Evolutionary conservation across 1,284 basidiomycete species (phyloP).

Genomic region (Leccinum griseonigrum): DNA sequence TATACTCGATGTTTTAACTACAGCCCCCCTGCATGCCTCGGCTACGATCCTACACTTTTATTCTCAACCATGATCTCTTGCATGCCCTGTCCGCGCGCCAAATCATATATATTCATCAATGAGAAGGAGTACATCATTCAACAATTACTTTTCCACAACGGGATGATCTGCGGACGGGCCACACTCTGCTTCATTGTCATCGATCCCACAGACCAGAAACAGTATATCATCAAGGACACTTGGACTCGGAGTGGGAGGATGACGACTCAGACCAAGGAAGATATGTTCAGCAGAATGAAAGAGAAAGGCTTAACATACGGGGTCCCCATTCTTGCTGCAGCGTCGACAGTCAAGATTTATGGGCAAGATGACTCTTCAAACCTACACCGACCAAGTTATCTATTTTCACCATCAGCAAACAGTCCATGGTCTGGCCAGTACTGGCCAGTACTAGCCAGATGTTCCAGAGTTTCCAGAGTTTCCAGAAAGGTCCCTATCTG

Average conservation of each 20-base stretch:
- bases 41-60: background rate
- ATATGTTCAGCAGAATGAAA: background rate
- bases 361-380: background rate
- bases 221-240: background rate
- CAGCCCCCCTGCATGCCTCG: background rate
- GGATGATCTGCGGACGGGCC: too few species aligned
- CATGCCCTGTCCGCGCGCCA: background rate
- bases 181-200: background rate
- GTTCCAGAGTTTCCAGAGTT: too few species aligned
- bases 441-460: too few species aligned
- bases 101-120: background rate
- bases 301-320: background rate
- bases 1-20: background rate
- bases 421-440: too few species aligned
- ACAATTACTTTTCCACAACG: too few species aligned
- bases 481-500: too few species aligned
- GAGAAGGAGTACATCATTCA: too few species aligned
- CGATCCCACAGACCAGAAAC: background rate
- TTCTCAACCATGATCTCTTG: background rate
- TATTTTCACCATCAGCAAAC: background rate
- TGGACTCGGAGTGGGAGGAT: background rate
- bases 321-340: background rate
- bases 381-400: background rate
- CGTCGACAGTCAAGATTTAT: background rate
- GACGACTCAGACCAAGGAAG: background rate